Base-by-base conservation (phyloP, 805 yeast species). In the Debaryomyces hansenii region DNA sequence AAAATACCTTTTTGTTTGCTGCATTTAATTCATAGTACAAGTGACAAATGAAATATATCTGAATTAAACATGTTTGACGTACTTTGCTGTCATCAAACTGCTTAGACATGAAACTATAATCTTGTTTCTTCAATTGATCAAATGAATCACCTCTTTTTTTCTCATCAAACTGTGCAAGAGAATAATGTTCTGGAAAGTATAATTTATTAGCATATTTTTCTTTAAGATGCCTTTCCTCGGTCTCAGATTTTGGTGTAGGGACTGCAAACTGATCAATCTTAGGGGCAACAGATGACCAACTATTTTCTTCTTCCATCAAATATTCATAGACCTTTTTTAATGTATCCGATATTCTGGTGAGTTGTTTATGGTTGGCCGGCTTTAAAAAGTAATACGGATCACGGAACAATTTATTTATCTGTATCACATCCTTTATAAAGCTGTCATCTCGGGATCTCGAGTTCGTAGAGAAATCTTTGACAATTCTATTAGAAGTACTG, bases 131-230 rank as follows among this genome's bases (percentile, higher is more conserved):
- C 15, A 57, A 45, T 10, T 46, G 47, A 1, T 59, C 66, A 28
- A 47, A 49, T 1, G 45, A 38, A 8, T 43, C 45, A 37, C 58
- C 57, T 40, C 58, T 40, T 40, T 51, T 45, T 4, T 47, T 47
- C 9, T 52, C 55, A n/a, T 57, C 62, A 39, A 71, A 72, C 0
- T 61, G 55, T 2, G 73, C 59, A 1, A 58, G 41, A 61, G 67
- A 69, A 52, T 71, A 73, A 8, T 53, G 52, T 43, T 73, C 77
- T 1, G 77, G 71, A 40, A 64, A 66, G 46, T 65, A 70, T 29
- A 50, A 43, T 24, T 49, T 48, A 0, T 51, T 38, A 3, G 47
- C 16, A 41, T 58, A 62, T 44, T 64, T 66, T 37, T 48, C 44
- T 2, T 41, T 34, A 18, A 62, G 49, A 18, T 54, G 52, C 33